Evolutionary conservation across 2,329 filamentous ascomycete species (phyloP), one percentile per base, ranked within the genome.

Genomic region (Beauveria brongniartii): DNA sequence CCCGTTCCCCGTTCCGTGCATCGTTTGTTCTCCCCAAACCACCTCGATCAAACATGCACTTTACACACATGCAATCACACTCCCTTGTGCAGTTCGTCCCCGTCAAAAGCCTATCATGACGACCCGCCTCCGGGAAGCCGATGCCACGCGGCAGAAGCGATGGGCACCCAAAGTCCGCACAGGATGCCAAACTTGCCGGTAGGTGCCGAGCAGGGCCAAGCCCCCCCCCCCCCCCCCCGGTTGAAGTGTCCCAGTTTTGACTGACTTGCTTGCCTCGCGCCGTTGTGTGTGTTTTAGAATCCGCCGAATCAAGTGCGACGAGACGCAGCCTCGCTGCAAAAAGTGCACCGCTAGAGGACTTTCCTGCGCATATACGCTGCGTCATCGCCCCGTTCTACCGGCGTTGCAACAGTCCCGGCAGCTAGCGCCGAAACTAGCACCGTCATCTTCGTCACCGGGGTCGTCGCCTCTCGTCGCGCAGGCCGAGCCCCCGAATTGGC

Each of bases 161-260:
- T 55, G 52, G 52, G 37, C 52, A 3, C 52, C 52, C 52, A 55
- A 43, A 18, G 52, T 55, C 3, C 52, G 52, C 34, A 55, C 52
- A 20, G 52, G 52, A 7, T 55, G 52, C n/a, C 52, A 55, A n/a
- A 43, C 52, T 14, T 55, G 52, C 52, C 52, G 52, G 52, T 55
- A 26, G 14, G 52, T 55, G 20, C 28, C 50, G 24, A 52, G 50
- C 28, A n/a, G n/a, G n/a, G n/a, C n/a, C n/a, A 12, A 53, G 0
- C 5, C 48, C 22, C 12, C 34, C 12, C 51, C 18, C 4, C n/a
- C n/a, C n/a, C n/a, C n/a, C n/a, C 30, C 10, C 3, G 30, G 30
- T 34, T 34, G 30, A 2, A 3, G 51, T 20, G 3, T 26, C 51
- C 14, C n/a, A 20, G 5, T 3, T 3, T 22, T 40, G 26, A 20